Base-by-base conservation (phyloP, 2,329 filamentous ascomycete species). In the Rutstroemia sp. region DNA sequence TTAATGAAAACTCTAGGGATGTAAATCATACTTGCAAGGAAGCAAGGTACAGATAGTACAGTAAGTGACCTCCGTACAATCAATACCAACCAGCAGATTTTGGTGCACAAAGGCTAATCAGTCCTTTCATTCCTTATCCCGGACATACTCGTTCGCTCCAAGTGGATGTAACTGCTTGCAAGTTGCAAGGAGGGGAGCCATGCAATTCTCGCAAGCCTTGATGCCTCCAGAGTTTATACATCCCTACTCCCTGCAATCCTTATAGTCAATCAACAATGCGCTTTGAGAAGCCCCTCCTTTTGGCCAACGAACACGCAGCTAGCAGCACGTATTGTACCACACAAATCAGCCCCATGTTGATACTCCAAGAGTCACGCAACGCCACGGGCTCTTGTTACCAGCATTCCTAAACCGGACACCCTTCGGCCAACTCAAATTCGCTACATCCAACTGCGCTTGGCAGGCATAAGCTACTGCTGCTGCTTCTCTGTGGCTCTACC, bases 381-480 rank as follows among this genome's bases (percentile, higher is more conserved):
- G 44, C 44, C 44, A 46, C 23, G 44, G 44, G 19, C 14, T 25
- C 19, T 25, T 23, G 44, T 46, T 51, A 45, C 38, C 25, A 47
- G 30, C 49, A 50, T 50, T 19, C 38, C 46, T 44, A 6, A 55
- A 44, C 21, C 27, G 38, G 46, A 38, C 47, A 25, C 9, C 23
- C 44, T 46, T 25, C 44, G 12, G 21, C 44, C 41, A 44, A 44
- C n/a, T 23, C 30, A 21, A 23, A 47, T 18, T 34, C 34, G 12
- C 37, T 54, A 19, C 41, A 44, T 46, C 23, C 21, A 46, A 21
- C 27, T 51, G 12, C 23, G 12, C 46, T 51, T 55, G 38, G 53
- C 53, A 55, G 34, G 23, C 47, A 55, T 55, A 44, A 55, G 46
- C 46, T 47, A 50, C 41, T 42, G 52, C 41, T 55, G 46, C 53